Evolutionary conservation across 2,329 filamentous ascomycete genomes (phyloP).

Genomic region (Botrytis aclada): DNA sequence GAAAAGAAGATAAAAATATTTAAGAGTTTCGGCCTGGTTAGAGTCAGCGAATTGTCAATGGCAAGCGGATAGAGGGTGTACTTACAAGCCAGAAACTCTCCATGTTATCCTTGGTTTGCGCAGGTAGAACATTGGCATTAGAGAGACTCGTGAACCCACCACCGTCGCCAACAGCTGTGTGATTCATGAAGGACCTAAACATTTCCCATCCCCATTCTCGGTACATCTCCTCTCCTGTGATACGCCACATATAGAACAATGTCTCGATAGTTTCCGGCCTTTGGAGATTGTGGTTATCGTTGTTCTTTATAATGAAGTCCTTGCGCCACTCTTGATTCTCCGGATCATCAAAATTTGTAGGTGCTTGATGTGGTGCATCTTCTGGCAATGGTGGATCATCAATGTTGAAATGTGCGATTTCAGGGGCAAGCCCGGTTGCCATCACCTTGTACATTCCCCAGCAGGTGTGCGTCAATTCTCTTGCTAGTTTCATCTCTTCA

Average conservation of each 20-base stretch:
- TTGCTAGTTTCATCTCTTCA: constrained; percentile 80
- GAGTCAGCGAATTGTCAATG: constrained; percentile 22
- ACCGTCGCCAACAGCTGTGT: constrained; percentile 74
- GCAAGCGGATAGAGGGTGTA: constrained; percentile 23
- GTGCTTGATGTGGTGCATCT: constrained; percentile 49
- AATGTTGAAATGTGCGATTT: constrained; percentile 89
- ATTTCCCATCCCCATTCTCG: constrained; percentile 98
- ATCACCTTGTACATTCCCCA: constrained; percentile 96
- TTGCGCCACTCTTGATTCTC: constrained; percentile 63
- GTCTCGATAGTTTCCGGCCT: constrained; percentile 95
- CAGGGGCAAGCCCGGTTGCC: constrained; percentile 84
- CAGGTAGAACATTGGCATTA: constrained; percentile 70
- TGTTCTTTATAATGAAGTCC: constrained; percentile 75
- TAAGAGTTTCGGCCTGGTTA: constrained; percentile 84
- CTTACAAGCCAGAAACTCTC: constrained; percentile 96
- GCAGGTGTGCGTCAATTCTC: constrained; percentile 92
- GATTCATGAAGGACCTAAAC: constrained; percentile 86
- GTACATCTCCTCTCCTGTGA: constrained; percentile 86
- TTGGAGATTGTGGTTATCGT: constrained; percentile 91
- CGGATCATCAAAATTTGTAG: constrained; percentile 51
- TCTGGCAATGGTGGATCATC: constrained; percentile 64
- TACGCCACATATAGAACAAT: constrained; percentile 97
- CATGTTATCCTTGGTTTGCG: constrained; percentile 81
- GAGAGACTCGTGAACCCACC: constrained; percentile 79
- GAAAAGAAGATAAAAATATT: constrained; percentile 96